Percentiles rank a stretch among this genome's conserved stretches.
Evolutionary conservation across 257 asterid species (phyloP).

Genomic region (Hygrophila difformis): DNA sequence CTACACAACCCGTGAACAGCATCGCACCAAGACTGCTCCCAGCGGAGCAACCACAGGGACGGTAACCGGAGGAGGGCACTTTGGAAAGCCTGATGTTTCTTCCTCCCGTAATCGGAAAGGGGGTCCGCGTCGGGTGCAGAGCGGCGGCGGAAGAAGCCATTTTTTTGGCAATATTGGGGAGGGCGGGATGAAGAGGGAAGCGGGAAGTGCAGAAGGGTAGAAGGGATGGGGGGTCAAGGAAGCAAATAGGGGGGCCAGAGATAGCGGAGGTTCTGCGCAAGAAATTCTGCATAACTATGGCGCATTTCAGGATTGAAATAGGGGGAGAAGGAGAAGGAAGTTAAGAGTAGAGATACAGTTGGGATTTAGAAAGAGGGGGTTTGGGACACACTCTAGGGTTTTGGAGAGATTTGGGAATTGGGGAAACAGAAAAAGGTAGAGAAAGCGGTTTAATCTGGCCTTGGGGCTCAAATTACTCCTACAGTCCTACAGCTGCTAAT

Average conservation of each 20-base stretch:
- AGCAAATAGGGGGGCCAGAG: slow-evolving; percentile 23
- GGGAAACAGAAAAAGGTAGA: too few relatives aligned
- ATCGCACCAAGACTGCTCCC: slow-evolving; percentile 7
- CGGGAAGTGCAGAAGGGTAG: slow-evolving; percentile 23
- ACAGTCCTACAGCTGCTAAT: too few relatives aligned
- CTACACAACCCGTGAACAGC: slow-evolving; percentile 49
- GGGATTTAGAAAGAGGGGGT: too few relatives aligned
- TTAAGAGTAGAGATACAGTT: too few relatives aligned
- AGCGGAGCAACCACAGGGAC: slow-evolving; percentile 32
- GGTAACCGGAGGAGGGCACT: slow-evolving; percentile 17
- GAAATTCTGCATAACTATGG: slow-evolving; percentile 44
- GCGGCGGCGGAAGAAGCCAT: slow-evolving; percentile 35
- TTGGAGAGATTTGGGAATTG: too few relatives aligned
- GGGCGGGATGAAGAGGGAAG: slow-evolving; percentile 8
- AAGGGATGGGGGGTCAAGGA: slow-evolving; percentile 16
- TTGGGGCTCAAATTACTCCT: too few relatives aligned
- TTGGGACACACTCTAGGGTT: too few relatives aligned
- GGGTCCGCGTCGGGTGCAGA: slow-evolving; percentile 12
- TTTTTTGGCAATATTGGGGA: slow-evolving; percentile 6
- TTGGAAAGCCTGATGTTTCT: slow-evolving; percentile 7
- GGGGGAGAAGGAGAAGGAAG: too few relatives aligned
- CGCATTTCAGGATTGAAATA: too few relatives aligned
- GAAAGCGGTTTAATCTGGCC: too few relatives aligned
- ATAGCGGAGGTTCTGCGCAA: slow-evolving; percentile 28
- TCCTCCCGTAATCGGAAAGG: slow-evolving; percentile 10